phyloP scores from a whole-genome alignment of 148 eudicot species.

The Hydrangea macrophylla region DNA sequence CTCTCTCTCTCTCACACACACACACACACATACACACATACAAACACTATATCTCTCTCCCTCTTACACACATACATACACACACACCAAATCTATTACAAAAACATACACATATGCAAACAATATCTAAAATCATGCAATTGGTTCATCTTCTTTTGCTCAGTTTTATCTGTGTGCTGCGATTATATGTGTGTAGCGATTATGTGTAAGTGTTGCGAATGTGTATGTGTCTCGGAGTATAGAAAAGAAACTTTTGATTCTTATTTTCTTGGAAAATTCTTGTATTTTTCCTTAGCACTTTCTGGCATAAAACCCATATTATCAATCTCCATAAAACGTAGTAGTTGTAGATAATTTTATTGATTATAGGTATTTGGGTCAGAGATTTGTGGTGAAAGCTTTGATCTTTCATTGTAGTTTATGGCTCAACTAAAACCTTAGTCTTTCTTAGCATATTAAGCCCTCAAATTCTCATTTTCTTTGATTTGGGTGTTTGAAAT shows the following conservation, averaged over 20 bases:
- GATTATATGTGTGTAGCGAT: no score
- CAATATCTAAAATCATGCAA: no score
- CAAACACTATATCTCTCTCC: no score
- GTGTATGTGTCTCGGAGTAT: no score
- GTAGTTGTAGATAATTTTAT: background rate
- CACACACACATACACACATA: no score
- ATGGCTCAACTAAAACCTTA: background rate
- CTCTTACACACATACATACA: no score
- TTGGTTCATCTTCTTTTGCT: no score
- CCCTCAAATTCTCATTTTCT: background rate
- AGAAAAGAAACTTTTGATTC: background rate
- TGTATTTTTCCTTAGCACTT: slow-evolving; percentile 2
- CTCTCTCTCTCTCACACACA: no score
- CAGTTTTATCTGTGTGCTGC: no score
- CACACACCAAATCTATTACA: no score
- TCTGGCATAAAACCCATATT: background rate
- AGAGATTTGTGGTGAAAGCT: background rate
- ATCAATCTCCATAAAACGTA: background rate
- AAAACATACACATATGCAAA: no score
- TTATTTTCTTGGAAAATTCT: background rate
- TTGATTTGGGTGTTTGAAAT: slow-evolving; percentile 1
- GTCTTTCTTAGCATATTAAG: background rate
- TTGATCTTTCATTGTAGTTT: background rate
- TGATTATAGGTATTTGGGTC: background rate
- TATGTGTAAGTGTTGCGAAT: no score